phyloP scores from a whole-genome alignment of 129 eudicot species.

The Chrysanthemum lavandulifolium region DNA sequence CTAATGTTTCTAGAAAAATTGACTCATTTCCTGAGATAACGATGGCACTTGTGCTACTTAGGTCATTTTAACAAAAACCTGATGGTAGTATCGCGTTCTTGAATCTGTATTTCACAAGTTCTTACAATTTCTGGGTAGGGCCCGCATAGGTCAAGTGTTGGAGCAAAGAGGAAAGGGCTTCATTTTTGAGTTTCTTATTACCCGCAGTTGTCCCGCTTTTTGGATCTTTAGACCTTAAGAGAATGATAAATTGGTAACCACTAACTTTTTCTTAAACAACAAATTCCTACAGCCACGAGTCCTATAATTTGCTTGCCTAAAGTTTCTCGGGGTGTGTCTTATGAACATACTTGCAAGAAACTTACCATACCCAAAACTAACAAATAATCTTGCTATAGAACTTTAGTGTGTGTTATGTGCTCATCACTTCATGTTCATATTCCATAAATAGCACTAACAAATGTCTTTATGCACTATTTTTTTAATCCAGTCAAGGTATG shows the following conservation, averaged over 20 bases:
- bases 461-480: not conserved
- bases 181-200: no score
- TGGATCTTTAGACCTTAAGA: no score
- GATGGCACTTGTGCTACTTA: not conserved
- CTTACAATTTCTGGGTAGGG: no score
- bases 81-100: not conserved
- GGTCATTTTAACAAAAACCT: not conserved
- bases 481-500: not conserved
- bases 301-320: no score
- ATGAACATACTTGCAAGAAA: not conserved
- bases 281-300: not conserved
- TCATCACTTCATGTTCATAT: constrained; percentile 5
- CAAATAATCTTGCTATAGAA: not conserved
- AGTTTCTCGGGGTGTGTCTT: no score
- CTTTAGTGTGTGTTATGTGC: not conserved
- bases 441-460: not conserved
- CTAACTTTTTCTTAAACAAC: no score
- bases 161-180: no score
- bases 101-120: no score
- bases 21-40: not conserved
- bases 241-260: no score
- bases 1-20: not conserved
- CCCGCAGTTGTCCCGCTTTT: no score
- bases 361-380: not conserved
- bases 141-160: no score